Conservation (phyloP, 352 stramenopile genomes). For the Nothophytophthora sp. region DNA sequence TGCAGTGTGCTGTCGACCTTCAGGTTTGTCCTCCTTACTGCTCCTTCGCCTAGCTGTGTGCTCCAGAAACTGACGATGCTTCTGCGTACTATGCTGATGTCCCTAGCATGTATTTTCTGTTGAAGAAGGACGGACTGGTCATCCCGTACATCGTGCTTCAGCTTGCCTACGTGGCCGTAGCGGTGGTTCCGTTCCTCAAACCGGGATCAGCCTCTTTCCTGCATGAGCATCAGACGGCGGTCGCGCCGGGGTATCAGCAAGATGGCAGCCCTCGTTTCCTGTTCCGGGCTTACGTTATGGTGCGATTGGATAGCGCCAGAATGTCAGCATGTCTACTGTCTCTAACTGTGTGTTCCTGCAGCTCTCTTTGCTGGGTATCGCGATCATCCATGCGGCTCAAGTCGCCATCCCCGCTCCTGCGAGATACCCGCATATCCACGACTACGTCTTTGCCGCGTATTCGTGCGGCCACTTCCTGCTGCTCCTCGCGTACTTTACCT, state of each 20-base stretch:
- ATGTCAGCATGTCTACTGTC: neutral
- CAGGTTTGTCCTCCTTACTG: slow-evolving; percentile 42
- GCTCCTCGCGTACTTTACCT: slow-evolving; percentile 74
- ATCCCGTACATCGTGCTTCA: slow-evolving; percentile 76
- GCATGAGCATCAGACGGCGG: slow-evolving; percentile 12
- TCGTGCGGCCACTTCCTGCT: slow-evolving; percentile 80
- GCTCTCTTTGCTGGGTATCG: slow-evolving; percentile 55
- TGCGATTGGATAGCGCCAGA: slow-evolving; percentile 25
- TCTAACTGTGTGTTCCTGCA: slow-evolving; percentile 24
- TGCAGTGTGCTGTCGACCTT: slow-evolving; percentile 84
- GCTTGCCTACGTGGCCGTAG: slow-evolving; percentile 45
- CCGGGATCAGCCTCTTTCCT: slow-evolving; percentile 26
- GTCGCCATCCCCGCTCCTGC: slow-evolving; percentile 40
- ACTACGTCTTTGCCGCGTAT: slow-evolving; percentile 84
- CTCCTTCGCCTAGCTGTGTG: too few relatives aligned
- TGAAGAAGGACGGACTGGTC: slow-evolving; percentile 78
- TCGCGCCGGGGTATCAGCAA: slow-evolving; percentile 38
- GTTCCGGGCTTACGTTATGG: slow-evolving; percentile 47
- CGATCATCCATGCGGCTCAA: slow-evolving; percentile 61
- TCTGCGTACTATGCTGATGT: too few relatives aligned
- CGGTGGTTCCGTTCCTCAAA: slow-evolving; percentile 44
- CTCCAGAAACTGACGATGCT: too few relatives aligned
- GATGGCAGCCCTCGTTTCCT: slow-evolving; percentile 35
- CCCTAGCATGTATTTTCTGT: slow-evolving; percentile 86
- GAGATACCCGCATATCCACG: slow-evolving; percentile 82